A percentile compares a stretch with the other conserved stretches of the same genome.
Conservation (phyloP, 306 rosid genomes). For the Chamaecrista fasciculata region DNA sequence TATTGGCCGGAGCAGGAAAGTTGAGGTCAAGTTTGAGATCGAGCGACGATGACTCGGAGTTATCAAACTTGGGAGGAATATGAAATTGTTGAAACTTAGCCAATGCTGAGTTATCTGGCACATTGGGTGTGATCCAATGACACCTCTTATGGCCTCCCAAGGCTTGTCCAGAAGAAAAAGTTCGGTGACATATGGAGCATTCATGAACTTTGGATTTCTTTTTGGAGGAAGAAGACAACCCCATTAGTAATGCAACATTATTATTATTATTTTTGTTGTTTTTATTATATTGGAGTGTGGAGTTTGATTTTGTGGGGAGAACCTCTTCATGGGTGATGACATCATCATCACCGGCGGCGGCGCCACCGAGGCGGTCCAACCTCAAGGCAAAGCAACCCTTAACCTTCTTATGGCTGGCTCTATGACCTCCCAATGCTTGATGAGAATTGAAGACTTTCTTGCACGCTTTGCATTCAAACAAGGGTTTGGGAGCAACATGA, state of each 20-base stretch:
- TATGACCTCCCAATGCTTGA: constrained; percentile 94
- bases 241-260: background rate
- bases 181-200: constrained; percentile 87
- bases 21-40: constrained; percentile 85
- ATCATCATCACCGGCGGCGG: constrained; percentile 48
- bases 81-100: constrained; percentile 72
- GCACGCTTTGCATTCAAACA: constrained; percentile 94
- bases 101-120: constrained; percentile 49
- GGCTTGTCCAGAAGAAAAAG: constrained; percentile 91
- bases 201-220: constrained; percentile 77
- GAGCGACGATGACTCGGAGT: constrained; percentile 44
- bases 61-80: constrained; percentile 47
- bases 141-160: constrained; percentile 94
- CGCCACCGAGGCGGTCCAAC: constrained; percentile 47
- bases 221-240: constrained; percentile 51
- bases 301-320: constrained; percentile 53
- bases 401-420: constrained; percentile 96
- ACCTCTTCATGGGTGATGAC: constrained; percentile 56
- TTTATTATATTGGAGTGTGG: constrained; percentile 24
- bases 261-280: background rate
- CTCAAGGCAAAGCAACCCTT: constrained; percentile 90
- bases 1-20: constrained; percentile 60
- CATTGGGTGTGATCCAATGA: constrained; percentile 90
- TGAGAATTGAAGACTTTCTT: constrained; percentile 90
- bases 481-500: constrained; percentile 40